A percentile compares a stretch with the other conserved stretches of the same genome.
Conservation (phyloP, 176 grass and related monocot species). For the Zea luxurians region DNA sequence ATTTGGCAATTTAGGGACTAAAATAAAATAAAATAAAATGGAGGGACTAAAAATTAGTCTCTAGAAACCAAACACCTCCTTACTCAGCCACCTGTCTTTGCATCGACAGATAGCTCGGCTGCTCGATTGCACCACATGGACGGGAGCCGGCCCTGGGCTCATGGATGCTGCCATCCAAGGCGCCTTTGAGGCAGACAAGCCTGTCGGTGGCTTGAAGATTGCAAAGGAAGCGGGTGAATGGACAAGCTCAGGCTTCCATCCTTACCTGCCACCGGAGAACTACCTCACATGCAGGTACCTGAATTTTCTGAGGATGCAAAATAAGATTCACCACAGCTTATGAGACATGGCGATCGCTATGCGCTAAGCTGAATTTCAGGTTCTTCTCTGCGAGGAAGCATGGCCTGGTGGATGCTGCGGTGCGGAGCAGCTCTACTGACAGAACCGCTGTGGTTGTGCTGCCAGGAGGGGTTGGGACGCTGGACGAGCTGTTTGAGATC, state of each 20-base stretch:
- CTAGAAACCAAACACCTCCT: too few species aligned
- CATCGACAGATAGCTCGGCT: slow-evolving; percentile 51
- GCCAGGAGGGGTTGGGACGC: slow-evolving; percentile 70
- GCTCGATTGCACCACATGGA: slow-evolving; percentile 89
- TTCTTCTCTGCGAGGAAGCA: slow-evolving; percentile 95
- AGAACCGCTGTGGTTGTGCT: slow-evolving; percentile 60
- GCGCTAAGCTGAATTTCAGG: slow-evolving; percentile 45
- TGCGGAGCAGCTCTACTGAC: slow-evolving; percentile 50
- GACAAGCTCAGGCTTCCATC: slow-evolving; percentile 72
- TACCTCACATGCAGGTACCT: slow-evolving; percentile 88
- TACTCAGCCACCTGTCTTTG: not conserved
- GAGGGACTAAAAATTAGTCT: too few species aligned
- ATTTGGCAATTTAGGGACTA: too few species aligned
- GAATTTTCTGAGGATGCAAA: not conserved
- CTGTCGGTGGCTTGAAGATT: slow-evolving; percentile 76
- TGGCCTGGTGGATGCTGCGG: slow-evolving; percentile 72
- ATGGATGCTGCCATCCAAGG: slow-evolving; percentile 81
- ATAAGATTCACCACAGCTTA: not conserved
- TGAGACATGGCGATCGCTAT: not conserved
- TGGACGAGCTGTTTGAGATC: slow-evolving; percentile 89
- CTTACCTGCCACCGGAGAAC: slow-evolving; percentile 60
- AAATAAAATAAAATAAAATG: too few species aligned
- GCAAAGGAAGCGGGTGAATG: slow-evolving; percentile 75
- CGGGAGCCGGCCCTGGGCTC: slow-evolving; percentile 67
- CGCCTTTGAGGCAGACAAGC: slow-evolving; percentile 64